Evolutionary conservation across 2,329 filamentous ascomycete genomes (phyloP), one percentile per base, ranked within the genome.

Genomic region (Beauveria sp.): DNA sequence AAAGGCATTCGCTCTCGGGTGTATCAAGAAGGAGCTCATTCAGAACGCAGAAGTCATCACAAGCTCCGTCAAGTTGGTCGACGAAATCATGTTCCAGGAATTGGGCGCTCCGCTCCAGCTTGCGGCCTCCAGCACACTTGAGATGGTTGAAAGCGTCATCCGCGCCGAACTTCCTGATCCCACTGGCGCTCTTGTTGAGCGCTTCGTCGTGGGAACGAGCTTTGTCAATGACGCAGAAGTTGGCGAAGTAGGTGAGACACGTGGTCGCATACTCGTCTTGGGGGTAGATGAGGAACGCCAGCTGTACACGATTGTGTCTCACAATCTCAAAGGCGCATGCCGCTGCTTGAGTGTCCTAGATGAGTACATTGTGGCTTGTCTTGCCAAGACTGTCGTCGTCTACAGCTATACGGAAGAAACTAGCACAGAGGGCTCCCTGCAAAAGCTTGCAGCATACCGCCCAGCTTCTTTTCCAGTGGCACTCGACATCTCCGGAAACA

Each of bases 181-280:
- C 3, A 77, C 76, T 48, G 86, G 85, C 10, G 77, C 80, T 31
- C 71, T 75, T 5, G 83, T 82, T 0, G 93, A 98, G 71, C 82
- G 92, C 48, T 98, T 98, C 69, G 78, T 98, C n/a, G 84, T 98
- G 7, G 95, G 95, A 7, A 98, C 95, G 0, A 90, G 90, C 61
- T 93, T 89, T 68, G 71, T 93, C 49, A 79, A 80, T 8, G 86
- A 90, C 51, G 84, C 85, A 9, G 79, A 83, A 10, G 75, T 76
- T 3, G 74, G 80, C 20, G 77, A 74, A 22, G 69, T 73, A 20
- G 79, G 81, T 12, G 76, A 81, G 16, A 79, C 66, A 2, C 69
- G 84, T 43, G 95, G 95, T 1, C 86, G 93, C 14, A 90, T 99
- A 16, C 71, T 98, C 2, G 82, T 98, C 0, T 84, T 98, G 38